Conservation (phyloP, 768 basidiomycete species). For the Russula sp. region DNA sequence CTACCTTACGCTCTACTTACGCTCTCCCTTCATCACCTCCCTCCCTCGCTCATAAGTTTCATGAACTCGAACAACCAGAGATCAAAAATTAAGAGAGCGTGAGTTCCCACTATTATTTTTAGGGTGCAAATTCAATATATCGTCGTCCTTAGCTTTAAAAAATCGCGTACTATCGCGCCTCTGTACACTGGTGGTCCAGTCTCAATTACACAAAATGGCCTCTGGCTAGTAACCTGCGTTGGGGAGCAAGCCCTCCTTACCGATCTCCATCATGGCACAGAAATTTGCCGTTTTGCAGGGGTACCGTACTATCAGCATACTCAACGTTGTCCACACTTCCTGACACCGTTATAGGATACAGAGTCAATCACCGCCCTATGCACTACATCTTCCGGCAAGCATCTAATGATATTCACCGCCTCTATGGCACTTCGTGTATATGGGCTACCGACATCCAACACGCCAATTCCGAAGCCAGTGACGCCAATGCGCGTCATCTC, state of each 20-base stretch:
- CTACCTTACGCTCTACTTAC: too few species aligned
- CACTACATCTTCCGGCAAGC: conserved; percentile 68
- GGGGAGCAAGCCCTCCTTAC: conserved; percentile 83
- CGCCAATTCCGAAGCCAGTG: conserved; percentile 48
- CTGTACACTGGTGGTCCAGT: conserved; percentile 89
- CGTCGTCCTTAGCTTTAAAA: conserved; percentile 63
- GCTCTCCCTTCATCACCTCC: not conserved
- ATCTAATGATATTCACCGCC: conserved; percentile 77
- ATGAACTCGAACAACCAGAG: conserved; percentile 30
- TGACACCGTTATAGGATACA: conserved; percentile 59
- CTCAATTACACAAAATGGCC: conserved; percentile 73
- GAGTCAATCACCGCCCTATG: conserved; percentile 82
- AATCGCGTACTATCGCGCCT: conserved; percentile 66
- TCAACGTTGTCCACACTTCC: conserved; percentile 7
- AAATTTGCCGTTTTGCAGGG: conserved; percentile 78
- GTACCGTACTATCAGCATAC: conserved; percentile 44
- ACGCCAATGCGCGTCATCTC: conserved; percentile 73
- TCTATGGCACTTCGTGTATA: conserved; percentile 82
- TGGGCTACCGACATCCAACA: conserved; percentile 57
- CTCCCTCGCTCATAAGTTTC: not conserved
- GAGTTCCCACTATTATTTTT: conserved; percentile 33
- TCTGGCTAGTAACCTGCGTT: conserved; percentile 79
- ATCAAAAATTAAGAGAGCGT: conserved; percentile 57
- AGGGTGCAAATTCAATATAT: not conserved
- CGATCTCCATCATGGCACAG: conserved; percentile 66